Percentiles rank a stretch among this genome's conserved stretches.
Conservation (phyloP, 805 yeast genomes). For the Wickerhamiella domercqiae region DNA sequence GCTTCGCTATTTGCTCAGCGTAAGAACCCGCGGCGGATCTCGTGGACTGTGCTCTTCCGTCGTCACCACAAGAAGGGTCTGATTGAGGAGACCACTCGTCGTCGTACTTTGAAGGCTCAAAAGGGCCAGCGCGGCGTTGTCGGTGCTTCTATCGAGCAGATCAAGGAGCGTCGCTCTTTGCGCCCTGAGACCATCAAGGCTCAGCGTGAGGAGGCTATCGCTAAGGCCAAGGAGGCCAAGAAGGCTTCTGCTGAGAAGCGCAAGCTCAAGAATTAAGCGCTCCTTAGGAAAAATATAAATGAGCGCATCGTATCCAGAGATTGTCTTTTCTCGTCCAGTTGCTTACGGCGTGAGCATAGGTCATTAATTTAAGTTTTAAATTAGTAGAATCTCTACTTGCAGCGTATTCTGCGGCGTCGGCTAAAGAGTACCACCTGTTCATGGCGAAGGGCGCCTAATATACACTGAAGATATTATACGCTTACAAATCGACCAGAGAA, state of each 20-base stretch:
- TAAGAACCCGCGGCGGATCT: conserved; percentile 99
- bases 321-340: too few relatives aligned
- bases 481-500: too few relatives aligned
- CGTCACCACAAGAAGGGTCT: conserved; percentile 99
- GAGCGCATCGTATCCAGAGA: too few relatives aligned
- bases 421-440: too few relatives aligned
- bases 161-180: conserved; percentile 91
- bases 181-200: conserved; percentile 98
- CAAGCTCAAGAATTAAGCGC: conserved; percentile 53
- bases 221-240: conserved; percentile 34
- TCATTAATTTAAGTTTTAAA: too few relatives aligned
- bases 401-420: too few relatives aligned
- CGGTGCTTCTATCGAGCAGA: conserved; percentile 97
- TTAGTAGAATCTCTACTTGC: too few relatives aligned
- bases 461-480: too few relatives aligned
- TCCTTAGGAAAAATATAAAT: too few relatives aligned
- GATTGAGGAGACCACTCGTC: conserved; percentile 95
- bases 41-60: conserved; percentile 99
- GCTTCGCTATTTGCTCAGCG: conserved; percentile 98
- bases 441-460: too few relatives aligned
- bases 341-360: too few relatives aligned
- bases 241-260: conserved; percentile 86
- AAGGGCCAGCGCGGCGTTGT: conserved; percentile 98
- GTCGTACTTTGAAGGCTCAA: conserved; percentile 93
- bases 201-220: conserved; percentile 81